Evolutionary conservation across 306 rosid species (phyloP).

Genomic region (Chamaecrista fasciculata): DNA sequence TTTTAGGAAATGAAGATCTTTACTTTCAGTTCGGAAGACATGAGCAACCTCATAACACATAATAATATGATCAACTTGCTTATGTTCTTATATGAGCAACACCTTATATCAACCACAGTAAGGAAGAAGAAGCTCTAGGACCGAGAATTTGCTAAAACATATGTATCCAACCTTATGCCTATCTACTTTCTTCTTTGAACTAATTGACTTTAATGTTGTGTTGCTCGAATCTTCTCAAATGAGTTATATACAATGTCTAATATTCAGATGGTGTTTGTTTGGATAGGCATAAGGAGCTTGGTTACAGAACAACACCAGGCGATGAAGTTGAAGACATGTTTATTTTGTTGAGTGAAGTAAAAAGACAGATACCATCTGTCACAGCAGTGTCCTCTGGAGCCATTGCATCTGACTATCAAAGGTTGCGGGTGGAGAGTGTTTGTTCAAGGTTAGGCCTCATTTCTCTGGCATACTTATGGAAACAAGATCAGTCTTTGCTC

Average conservation of each 20-base stretch:
- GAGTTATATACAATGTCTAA: slow-evolving; percentile 8
- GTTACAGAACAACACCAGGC: slow-evolving; percentile 75
- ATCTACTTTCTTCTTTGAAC: neutral
- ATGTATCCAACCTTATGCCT: neutral
- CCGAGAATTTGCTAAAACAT: too few relatives aligned
- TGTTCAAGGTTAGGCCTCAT: slow-evolving; percentile 99
- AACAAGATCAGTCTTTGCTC: slow-evolving; percentile 90
- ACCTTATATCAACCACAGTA: too few relatives aligned
- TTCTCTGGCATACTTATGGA: slow-evolving; percentile 96
- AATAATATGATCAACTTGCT: neutral
- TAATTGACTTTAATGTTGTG: neutral
- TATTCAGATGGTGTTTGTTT: slow-evolving; percentile 27
- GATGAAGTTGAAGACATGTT: slow-evolving; percentile 98
- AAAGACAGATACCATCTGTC: slow-evolving; percentile 76
- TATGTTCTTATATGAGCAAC: too few relatives aligned
- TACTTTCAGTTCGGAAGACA: neutral
- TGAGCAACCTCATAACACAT: neutral
- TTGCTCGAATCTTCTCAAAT: neutral
- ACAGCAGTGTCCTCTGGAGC: slow-evolving; percentile 93
- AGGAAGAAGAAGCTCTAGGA: too few relatives aligned
- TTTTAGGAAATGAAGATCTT: slow-evolving; percentile 24
- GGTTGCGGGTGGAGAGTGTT: slow-evolving; percentile 94
- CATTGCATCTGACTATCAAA: slow-evolving; percentile 96
- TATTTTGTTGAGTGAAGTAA: slow-evolving; percentile 79
- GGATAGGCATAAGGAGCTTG: slow-evolving; percentile 80